A percentile compares a stretch with the other conserved stretches of the same genome.
Evolutionary conservation across 352 stramenopile genomes (phyloP).

Genomic region (Saprolegnia diclina): DNA sequence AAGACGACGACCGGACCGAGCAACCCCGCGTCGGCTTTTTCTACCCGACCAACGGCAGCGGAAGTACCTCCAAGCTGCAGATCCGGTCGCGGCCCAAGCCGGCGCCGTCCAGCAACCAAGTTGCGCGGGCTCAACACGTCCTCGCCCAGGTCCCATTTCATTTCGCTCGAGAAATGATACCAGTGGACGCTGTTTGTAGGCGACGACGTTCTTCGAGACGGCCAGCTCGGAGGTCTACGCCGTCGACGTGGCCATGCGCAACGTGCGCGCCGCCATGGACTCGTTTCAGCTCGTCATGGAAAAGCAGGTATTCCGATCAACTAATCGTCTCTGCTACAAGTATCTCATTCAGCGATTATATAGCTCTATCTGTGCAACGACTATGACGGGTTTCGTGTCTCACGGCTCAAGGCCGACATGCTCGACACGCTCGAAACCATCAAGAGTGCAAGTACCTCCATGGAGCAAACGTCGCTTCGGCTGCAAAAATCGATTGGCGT

Average conservation of each 20-base stretch:
- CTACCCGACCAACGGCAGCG: conserved; percentile 3
- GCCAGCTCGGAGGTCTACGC: conserved; percentile 47
- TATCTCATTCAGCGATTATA: conserved; percentile 29
- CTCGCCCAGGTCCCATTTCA: not conserved
- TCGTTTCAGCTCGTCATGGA: conserved; percentile 66
- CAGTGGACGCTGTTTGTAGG: conserved; percentile 34
- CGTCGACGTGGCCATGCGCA: conserved; percentile 53
- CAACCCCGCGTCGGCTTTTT: not conserved
- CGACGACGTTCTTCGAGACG: conserved; percentile 57
- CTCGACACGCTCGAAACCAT: conserved; percentile 55
- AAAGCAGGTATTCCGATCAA: conserved; percentile 76
- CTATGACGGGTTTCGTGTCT: conserved; percentile 13
- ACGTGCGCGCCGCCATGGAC: conserved; percentile 52
- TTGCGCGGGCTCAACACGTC: conserved; percentile 1
- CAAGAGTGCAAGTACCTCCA: conserved; percentile 43
- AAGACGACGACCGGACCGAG: not conserved
- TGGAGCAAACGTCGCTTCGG: conserved; percentile 49
- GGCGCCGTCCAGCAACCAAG: not conserved
- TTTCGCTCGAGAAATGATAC: not conserved
- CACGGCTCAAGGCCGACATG: conserved; percentile 32
- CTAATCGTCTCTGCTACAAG: conserved; percentile 37
- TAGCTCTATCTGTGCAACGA: conserved; percentile 21
- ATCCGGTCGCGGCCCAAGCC: not conserved
- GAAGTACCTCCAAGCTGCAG: conserved; percentile 6
- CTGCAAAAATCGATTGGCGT: conserved; percentile 50